phyloP scores from a whole-genome alignment of 169 alveolate genomes.

The Plasmodium gonderi region DNA sequence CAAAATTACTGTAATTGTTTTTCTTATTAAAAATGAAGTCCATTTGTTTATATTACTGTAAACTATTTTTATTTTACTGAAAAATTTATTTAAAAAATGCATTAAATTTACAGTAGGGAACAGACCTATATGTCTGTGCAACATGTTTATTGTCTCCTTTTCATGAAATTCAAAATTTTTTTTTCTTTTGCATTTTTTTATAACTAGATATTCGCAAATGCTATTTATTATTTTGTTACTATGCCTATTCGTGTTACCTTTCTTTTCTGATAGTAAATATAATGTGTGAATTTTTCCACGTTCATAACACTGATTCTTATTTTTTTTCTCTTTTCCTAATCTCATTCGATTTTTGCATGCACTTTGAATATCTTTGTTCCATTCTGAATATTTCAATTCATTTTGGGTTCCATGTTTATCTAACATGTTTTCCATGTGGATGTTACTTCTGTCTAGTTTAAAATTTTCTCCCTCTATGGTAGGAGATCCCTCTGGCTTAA shows the following conservation, averaged over 20 bases:
- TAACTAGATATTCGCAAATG: not conserved
- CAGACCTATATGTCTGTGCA: not conserved
- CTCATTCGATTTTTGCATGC: too few species aligned
- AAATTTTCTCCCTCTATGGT: not conserved
- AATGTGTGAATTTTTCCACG: too few species aligned
- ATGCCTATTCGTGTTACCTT: not conserved
- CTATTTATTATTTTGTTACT: not conserved
- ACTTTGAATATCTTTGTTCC: too few species aligned
- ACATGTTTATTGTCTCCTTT: not conserved
- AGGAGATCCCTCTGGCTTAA: too few species aligned
- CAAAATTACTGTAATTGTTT: not conserved
- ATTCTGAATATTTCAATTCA: too few species aligned
- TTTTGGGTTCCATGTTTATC: too few species aligned
- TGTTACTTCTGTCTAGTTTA: too few species aligned
- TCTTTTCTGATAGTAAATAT: too few species aligned
- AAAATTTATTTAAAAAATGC: constrained; percentile 1
- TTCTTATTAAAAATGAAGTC: not conserved
- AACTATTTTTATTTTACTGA: not conserved
- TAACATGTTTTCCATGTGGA: too few species aligned
- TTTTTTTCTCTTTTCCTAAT: too few species aligned
- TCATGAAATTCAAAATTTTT: not conserved
- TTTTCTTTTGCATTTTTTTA: constrained; percentile 5
- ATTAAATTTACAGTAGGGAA: not conserved
- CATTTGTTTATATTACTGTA: constrained; percentile 1
- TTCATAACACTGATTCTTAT: too few species aligned